Percentiles rank a stretch among this genome's conserved stretches.
Conservation (phyloP, 257 asterid species). For the Prunella vulgaris region DNA sequence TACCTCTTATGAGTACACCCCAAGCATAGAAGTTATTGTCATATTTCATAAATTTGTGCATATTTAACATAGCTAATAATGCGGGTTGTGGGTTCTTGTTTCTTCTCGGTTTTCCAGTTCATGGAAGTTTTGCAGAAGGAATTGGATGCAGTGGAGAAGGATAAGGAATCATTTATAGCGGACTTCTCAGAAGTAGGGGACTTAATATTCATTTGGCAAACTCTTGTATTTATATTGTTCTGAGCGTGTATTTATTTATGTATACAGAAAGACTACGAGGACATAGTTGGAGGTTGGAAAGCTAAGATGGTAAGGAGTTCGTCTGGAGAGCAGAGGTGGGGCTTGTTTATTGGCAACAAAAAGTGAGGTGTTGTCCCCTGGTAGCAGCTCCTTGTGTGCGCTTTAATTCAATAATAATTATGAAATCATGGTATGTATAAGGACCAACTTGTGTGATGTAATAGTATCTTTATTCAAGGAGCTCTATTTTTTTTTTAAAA, state of each 20-base stretch:
- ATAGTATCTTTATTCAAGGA: too few relatives aligned
- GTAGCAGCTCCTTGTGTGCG: not conserved
- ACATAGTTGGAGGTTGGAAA: slow-evolving; percentile 84
- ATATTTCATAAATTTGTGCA: not conserved
- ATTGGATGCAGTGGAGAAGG: slow-evolving; percentile 65
- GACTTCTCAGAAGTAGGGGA: slow-evolving; percentile 86
- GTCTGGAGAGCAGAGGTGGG: slow-evolving; percentile 97
- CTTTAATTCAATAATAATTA: slow-evolving; percentile 9
- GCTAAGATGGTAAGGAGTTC: slow-evolving; percentile 71
- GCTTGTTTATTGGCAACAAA: slow-evolving; percentile 79
- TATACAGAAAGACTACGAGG: slow-evolving; percentile 45
- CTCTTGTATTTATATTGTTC: not conserved
- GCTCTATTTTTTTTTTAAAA: too few relatives aligned
- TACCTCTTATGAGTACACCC: not conserved
- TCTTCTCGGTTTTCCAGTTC: slow-evolving; percentile 52
- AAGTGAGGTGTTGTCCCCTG: slow-evolving; percentile 23
- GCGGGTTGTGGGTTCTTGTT: not conserved
- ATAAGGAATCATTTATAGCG: slow-evolving; percentile 51
- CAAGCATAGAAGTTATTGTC: not conserved
- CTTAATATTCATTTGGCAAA: not conserved
- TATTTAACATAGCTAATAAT: not conserved
- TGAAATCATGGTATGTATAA: too few relatives aligned
- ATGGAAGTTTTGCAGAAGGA: slow-evolving; percentile 73
- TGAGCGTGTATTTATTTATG: not conserved
- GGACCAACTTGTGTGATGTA: too few relatives aligned